A percentile compares a stretch with the other conserved stretches of the same genome.
Evolutionary conservation across 148 eudicot genomes (phyloP).

Genomic region (Chenopodium album): DNA sequence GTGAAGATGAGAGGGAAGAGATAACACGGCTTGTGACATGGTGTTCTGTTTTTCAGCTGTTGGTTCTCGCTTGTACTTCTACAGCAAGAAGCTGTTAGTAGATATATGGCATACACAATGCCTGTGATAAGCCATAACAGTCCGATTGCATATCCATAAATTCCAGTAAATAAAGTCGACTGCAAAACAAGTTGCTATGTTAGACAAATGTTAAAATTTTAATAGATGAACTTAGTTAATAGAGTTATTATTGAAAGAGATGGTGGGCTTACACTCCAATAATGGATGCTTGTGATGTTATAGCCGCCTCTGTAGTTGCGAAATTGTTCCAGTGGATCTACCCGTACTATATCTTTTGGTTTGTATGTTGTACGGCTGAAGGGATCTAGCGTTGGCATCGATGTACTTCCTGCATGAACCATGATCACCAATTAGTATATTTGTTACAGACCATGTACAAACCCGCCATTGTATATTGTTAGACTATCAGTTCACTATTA

Average conservation of each 20-base stretch:
- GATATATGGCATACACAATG: slow-evolving; percentile 36
- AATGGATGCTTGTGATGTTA: slow-evolving; percentile 60
- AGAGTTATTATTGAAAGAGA: not conserved
- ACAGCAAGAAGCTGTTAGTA: slow-evolving; percentile 36
- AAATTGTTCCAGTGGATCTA: slow-evolving; percentile 58
- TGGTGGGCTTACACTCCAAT: slow-evolving; percentile 71
- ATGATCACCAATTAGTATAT: not conserved
- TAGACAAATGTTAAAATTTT: not conserved
- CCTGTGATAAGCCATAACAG: slow-evolving; percentile 61
- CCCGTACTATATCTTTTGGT: slow-evolving; percentile 48
- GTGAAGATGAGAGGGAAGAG: slow-evolving; percentile 39
- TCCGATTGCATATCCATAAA: slow-evolving; percentile 52
- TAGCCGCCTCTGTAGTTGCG: slow-evolving; percentile 68
- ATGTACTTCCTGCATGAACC: slow-evolving; percentile 29
- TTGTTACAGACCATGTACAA: no score
- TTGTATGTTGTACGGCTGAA: not conserved
- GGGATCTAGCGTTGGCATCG: slow-evolving; percentile 27
- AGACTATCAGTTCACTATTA: no score
- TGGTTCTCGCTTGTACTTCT: slow-evolving; percentile 24
- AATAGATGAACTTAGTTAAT: not conserved
- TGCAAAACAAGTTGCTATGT: slow-evolving; percentile 26
- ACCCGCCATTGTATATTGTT: no score
- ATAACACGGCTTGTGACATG: slow-evolving; percentile 45
- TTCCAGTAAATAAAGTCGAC: slow-evolving; percentile 67
- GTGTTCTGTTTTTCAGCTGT: slow-evolving; percentile 35